A percentile compares a stretch with the other conserved stretches of the same genome.
Conservation (phyloP, 2,329 filamentous ascomycete species). For the Pseudogymnoascus sp. region DNA sequence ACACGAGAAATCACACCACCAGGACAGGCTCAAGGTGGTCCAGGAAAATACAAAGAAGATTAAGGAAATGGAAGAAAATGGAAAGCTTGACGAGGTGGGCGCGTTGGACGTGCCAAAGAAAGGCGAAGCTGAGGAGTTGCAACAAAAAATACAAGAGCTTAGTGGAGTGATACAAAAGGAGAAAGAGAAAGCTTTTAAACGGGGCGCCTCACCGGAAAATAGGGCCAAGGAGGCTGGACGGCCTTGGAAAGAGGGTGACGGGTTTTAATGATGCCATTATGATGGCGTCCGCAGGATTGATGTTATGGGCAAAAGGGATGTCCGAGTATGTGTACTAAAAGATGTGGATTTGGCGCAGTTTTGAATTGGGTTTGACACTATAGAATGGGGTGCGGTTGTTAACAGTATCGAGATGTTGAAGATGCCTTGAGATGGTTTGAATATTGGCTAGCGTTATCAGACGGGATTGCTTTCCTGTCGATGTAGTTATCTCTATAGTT, state of each 20-base stretch:
- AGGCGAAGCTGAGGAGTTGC: slow-evolving; percentile 8
- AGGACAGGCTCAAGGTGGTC: slow-evolving; percentile 10
- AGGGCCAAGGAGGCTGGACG: slow-evolving; percentile 11
- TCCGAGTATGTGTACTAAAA: not conserved
- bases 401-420: not conserved
- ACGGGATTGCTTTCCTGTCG: not conserved
- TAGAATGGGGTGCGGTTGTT: slow-evolving; percentile 4
- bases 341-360: slow-evolving; percentile 4
- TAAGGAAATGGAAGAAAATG: slow-evolving; percentile 12
- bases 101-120: not conserved
- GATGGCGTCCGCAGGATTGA: not conserved
- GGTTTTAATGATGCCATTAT: slow-evolving; percentile 7
- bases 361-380: slow-evolving; percentile 4
- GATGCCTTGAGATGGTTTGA: not conserved
- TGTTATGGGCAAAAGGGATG: slow-evolving; percentile 22
- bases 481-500: not conserved
- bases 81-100: slow-evolving; percentile 8
- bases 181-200: slow-evolving; percentile 10
- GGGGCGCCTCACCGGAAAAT: slow-evolving; percentile 1
- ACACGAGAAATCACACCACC: slow-evolving; percentile 10
- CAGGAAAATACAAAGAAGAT: slow-evolving; percentile 16
- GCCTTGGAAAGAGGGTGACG: slow-evolving; percentile 11
- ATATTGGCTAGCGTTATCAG: not conserved
- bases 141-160: slow-evolving; percentile 11
- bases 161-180: not conserved